phyloP scores from a whole-genome alignment of 352 stramenopile species.

The Phytophthora meadii region DNA sequence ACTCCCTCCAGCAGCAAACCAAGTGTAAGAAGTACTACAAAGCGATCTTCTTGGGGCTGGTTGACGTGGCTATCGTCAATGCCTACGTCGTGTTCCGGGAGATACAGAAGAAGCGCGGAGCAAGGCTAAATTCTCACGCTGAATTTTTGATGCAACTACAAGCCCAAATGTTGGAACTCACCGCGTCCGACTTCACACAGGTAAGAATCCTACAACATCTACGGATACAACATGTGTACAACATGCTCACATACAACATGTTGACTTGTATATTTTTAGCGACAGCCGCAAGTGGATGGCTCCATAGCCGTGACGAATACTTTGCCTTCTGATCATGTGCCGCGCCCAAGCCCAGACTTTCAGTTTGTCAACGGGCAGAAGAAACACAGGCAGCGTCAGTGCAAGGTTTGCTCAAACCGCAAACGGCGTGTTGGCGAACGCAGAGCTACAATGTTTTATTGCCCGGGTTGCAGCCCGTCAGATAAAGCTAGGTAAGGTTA shows the following conservation, averaged over 20 bases:
- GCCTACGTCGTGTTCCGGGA: slow-evolving; percentile 21
- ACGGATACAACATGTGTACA: slow-evolving; percentile 3
- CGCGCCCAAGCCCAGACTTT: neutral
- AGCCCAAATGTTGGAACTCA: slow-evolving; percentile 13
- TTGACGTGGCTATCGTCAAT: slow-evolving; percentile 35
- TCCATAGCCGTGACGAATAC: neutral
- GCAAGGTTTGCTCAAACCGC: no score
- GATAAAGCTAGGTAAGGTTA: no score
- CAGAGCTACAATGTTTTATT: no score
- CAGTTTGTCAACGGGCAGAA: neutral
- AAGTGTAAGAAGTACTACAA: slow-evolving; percentile 35
- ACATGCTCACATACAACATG: slow-evolving; percentile 1
- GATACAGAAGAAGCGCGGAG: slow-evolving; percentile 3
- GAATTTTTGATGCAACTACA: slow-evolving; percentile 27
- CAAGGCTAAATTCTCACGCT: neutral
- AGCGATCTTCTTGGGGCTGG: slow-evolving; percentile 29
- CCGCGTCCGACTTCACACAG: neutral
- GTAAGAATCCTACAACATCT: no score
- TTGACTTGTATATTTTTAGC: neutral
- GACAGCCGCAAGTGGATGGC: neutral
- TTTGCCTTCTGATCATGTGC: neutral
- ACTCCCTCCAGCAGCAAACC: slow-evolving; percentile 23
- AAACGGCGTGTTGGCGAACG: no score
- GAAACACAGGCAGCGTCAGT: no score
- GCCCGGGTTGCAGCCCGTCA: no score